Evolutionary conservation across 495 filamentous ascomycete genomes (phyloP).

Genomic region (Penicillium flavigenum): DNA sequence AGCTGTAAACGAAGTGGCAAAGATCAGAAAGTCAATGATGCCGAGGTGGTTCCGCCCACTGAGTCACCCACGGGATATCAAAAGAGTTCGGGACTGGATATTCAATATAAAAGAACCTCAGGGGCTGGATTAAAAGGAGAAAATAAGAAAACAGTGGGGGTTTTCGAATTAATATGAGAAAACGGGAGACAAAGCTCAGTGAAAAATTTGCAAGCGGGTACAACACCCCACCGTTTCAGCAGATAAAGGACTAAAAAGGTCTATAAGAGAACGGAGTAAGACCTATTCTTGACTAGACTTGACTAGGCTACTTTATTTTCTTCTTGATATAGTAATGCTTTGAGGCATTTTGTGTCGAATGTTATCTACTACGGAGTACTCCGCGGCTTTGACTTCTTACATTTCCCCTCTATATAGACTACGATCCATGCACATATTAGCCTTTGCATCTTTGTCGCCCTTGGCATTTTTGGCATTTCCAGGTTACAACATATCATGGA

Average conservation of each 20-base stretch:
- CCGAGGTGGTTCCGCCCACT: slow-evolving; percentile 4
- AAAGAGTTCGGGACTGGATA: neutral
- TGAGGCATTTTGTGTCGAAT: slow-evolving; percentile 22
- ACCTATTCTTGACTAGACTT: neutral
- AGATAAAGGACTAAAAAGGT: neutral
- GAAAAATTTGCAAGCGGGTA: slow-evolving; percentile 30
- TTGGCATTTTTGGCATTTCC: neutral
- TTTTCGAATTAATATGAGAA: neutral
- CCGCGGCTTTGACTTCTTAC: neutral
- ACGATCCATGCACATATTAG: neutral
- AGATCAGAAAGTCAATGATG: slow-evolving; percentile 1
- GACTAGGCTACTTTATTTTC: too few relatives aligned
- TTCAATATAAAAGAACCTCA: neutral
- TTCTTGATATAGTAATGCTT: neutral
- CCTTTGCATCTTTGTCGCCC: neutral
- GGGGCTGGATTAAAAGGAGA: slow-evolving; percentile 6
- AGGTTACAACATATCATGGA: neutral
- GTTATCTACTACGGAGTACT: neutral
- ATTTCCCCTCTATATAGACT: too few relatives aligned
- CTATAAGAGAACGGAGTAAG: neutral
- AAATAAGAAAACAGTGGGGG: slow-evolving; percentile 12
- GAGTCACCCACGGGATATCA: neutral
- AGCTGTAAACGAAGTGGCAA: slow-evolving; percentile 8
- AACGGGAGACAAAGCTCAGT: slow-evolving; percentile 7
- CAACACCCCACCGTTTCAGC: neutral